Evolutionary conservation across 148 eudicot genomes (phyloP), one percentile per base, ranked within the genome.

Genomic region (Pouteria glomerata): DNA sequence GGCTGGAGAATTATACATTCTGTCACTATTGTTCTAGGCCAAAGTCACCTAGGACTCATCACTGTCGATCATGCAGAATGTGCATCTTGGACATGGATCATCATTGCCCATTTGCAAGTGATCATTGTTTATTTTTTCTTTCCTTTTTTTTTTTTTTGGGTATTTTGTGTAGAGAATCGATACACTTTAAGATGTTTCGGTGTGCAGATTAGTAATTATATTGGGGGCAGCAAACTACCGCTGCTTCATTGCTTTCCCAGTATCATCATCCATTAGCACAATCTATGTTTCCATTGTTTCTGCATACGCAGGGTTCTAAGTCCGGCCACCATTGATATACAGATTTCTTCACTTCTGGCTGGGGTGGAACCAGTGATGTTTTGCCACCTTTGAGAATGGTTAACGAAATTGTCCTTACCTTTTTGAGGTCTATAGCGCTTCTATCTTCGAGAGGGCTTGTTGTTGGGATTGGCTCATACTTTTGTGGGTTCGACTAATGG

Each of bases 41-140:
- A 55, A 94, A 94, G 83, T 83, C 99, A 4, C 88, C 97, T 27
- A 84, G 90, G 77, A 68, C 94, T 24, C 99, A 95, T 83, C 99
- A 95, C 70, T 95, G 99, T 86, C 86, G 96, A 52, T 85, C 99
- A 26, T 95, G 99, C 73, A 85, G 93, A 74, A 81, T 71, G 77
- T 95, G 99, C 69, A 81, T 91, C 59, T 66, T 95, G 79, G 96
- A 95, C 82, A 95, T 95, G 99, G 99, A 95, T 88, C 99, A 95
- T 82, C 99, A 95, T 69, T 95, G 99, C 83, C 99, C 99, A 70
- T 91, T 95, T 79, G 99, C 91, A 89, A 88, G 99, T 84, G n/a
- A n/a, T n/a, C n/a, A n/a, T n/a, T 23, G 11, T 50, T 3, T 63
- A 45, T 26, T 27, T 4, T 39, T 39, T 39, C 5, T 4, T 39